phyloP scores from a whole-genome alignment of 2,329 filamentous ascomycete genomes.

The Talaromyces sp. region DNA sequence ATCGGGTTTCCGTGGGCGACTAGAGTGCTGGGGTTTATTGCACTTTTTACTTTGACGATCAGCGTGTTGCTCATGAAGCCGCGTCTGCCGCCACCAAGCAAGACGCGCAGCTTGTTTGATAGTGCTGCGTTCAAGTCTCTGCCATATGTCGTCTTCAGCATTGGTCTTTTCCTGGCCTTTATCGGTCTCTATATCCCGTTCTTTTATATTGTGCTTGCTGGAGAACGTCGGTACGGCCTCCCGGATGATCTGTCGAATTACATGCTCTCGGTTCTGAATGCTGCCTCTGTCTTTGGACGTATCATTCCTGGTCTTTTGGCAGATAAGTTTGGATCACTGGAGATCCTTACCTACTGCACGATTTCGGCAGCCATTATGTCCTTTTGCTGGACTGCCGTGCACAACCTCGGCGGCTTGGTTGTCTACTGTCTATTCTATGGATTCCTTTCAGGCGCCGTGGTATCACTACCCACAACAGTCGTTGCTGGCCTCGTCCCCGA shows the following conservation, averaged over 20 bases:
- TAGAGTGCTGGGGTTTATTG: neutral
- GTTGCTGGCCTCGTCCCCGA: conserved; percentile 35
- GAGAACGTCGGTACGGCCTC: conserved; percentile 22
- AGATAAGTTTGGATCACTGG: conserved; percentile 56
- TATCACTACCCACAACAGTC: conserved; percentile 33
- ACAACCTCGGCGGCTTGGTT: conserved; percentile 43
- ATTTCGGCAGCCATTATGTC: conserved; percentile 38
- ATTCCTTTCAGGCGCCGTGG: conserved; percentile 41
- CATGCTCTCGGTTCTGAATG: conserved; percentile 65
- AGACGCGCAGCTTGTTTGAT: neutral
- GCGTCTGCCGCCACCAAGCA: neutral
- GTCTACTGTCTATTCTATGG: conserved; percentile 47
- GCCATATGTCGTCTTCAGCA: neutral
- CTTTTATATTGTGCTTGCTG: conserved; percentile 31
- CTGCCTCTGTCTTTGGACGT: conserved; percentile 57
- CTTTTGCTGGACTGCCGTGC: conserved; percentile 43
- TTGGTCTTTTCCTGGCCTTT: neutral
- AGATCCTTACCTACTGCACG: conserved; percentile 47
- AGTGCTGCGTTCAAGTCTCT: neutral
- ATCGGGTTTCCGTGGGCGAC: conserved; percentile 30
- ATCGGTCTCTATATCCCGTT: conserved; percentile 15
- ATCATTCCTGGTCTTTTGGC: conserved; percentile 58
- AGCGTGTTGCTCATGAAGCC: neutral
- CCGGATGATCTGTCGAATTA: conserved; percentile 48
- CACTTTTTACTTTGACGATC: neutral